phyloP scores from a whole-genome alignment of 192 early-diverging fungal species.

The Coemansia sp. region DNA sequence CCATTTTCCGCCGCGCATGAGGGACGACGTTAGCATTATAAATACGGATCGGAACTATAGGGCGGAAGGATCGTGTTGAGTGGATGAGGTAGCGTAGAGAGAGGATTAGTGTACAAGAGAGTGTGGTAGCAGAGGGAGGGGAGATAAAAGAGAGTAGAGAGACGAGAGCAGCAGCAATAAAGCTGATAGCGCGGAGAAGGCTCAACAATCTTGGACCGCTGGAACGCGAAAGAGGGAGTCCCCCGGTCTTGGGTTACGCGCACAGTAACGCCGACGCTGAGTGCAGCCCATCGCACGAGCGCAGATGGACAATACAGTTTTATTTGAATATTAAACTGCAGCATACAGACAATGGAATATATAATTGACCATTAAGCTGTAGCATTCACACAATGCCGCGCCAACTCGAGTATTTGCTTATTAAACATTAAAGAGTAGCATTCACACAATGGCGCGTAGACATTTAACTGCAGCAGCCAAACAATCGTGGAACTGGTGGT shows the following conservation, averaged over 20 bases:
- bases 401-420: not conserved
- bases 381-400: too few species aligned
- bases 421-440: not conserved
- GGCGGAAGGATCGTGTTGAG: not conserved
- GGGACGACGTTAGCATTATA: constrained; percentile 22
- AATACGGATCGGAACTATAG: not conserved
- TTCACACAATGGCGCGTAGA: not conserved
- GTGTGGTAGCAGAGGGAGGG: not conserved
- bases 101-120: not conserved
- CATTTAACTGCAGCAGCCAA: not conserved
- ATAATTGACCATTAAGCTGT: too few species aligned
- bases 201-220: not conserved
- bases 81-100: not conserved
- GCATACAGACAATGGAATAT: too few species aligned
- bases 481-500: not conserved
- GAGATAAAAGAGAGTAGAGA: not conserved
- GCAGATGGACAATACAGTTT: not conserved
- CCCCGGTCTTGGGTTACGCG: not conserved
- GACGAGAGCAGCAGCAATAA: not conserved
- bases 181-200: not conserved
- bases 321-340: not conserved
- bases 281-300: constrained; percentile 1
- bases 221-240: not conserved
- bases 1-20: constrained; percentile 31
- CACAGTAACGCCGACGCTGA: not conserved